phyloP scores from a whole-genome alignment of 768 basidiomycete species.

The Scleroderma bovista region DNA sequence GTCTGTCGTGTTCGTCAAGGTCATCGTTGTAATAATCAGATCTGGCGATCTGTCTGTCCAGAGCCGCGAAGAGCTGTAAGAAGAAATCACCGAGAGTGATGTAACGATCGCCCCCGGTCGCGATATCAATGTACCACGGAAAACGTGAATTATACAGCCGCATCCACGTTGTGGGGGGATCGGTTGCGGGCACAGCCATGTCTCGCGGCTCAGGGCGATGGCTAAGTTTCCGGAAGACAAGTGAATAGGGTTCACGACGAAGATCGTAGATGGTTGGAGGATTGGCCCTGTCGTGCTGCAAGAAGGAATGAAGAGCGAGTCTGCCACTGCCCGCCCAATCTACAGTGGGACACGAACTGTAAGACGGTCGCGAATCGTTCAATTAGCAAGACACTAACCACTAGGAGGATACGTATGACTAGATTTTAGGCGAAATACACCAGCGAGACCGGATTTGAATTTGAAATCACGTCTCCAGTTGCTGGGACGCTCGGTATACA shows the following conservation, averaged over 20 bases:
- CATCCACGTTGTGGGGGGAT: constrained; percentile 45
- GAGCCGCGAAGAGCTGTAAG: constrained; percentile 36
- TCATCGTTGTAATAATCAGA: constrained; percentile 58
- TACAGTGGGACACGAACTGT: constrained; percentile 2
- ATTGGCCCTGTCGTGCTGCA: constrained; percentile 19
- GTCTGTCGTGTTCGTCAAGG: constrained; percentile 41
- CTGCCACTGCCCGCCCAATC: constrained; percentile 21
- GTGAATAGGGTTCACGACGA: constrained; percentile 33
- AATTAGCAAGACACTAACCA: constrained; percentile 12
- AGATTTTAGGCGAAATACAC: constrained; percentile 22
- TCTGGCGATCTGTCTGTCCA: constrained; percentile 41
- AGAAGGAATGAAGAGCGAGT: constrained; percentile 18
- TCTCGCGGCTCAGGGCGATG: constrained; percentile 43
- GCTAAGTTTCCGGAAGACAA: constrained; percentile 42
- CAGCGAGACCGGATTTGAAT: constrained; percentile 26
- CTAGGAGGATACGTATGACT: constrained; percentile 6
- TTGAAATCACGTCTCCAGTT: constrained; percentile 29
- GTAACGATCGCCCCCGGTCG: constrained; percentile 38
- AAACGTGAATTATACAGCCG: constrained; percentile 51
- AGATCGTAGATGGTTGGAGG: constrained; percentile 47
- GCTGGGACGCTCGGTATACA: constrained; percentile 19
- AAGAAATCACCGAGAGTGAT: constrained; percentile 56
- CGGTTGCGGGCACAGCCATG: constrained; percentile 48
- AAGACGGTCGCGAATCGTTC: not conserved
- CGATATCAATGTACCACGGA: constrained; percentile 67